Percentiles rank a stretch among this genome's conserved stretches.
phyloP scores from a whole-genome alignment of 2,329 filamentous ascomycete species.

The Colletotrichum australisinense region DNA sequence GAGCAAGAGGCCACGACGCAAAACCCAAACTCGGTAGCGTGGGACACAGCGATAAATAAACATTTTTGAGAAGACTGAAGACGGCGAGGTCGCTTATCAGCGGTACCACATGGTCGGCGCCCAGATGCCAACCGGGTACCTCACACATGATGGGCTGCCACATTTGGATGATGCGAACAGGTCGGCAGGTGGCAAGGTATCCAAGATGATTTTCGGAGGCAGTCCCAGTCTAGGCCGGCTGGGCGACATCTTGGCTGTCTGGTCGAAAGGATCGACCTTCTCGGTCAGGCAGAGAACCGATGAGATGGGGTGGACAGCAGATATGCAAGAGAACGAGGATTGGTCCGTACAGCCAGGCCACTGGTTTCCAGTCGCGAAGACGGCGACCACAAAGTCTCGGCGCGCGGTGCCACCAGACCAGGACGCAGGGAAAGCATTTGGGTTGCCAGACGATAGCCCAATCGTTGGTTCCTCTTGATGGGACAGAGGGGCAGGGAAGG shows the following conservation, averaged over 20 bases:
- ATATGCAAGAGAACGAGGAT: conserved; percentile 26
- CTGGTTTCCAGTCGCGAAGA: conserved; percentile 12
- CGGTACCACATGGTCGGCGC: conserved; percentile 22
- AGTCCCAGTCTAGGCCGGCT: conserved; percentile 24
- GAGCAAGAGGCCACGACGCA: not conserved
- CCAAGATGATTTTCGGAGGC: conserved; percentile 15
- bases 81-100: conserved; percentile 29
- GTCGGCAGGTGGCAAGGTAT: conserved; percentile 26
- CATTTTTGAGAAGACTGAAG: not conserved
- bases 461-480: not conserved
- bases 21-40: not conserved
- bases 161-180: not conserved
- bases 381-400: conserved; percentile 7
- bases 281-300: conserved; percentile 34
- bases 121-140: conserved; percentile 14
- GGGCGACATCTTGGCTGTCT: conserved; percentile 28
- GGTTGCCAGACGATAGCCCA: not conserved
- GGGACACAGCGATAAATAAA: conserved; percentile 23
- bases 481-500: not conserved
- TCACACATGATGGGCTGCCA: conserved; percentile 9
- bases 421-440: not conserved
- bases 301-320: conserved; percentile 22
- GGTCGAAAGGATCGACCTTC: conserved; percentile 32
- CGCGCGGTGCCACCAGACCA: not conserved
- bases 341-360: conserved; percentile 6